Evolutionary conservation across 2,329 filamentous ascomycete species (phyloP), one percentile per base, ranked within the genome.

Genomic region (Aaosphaeria pasadenensis): DNA sequence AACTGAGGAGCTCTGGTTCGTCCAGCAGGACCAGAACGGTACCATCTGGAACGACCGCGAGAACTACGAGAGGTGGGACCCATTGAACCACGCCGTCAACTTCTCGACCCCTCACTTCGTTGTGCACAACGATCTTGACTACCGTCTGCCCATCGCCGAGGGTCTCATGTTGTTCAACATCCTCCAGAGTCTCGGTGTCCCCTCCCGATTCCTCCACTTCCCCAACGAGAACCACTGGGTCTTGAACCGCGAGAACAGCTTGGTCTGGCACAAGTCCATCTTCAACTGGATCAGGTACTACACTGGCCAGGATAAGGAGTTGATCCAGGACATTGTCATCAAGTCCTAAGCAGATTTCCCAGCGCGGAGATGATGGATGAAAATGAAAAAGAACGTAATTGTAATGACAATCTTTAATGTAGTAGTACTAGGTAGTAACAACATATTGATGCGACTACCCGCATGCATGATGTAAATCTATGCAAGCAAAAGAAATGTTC

Each of bases 31-130:
- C 49, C 62, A 71, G 46, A 69, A 69, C 42, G 70, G 69, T 45
- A 69, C 62, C 4, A 57, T 66, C 42, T 72, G 69, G 69, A 54
- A 64, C 35, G 57, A 71, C 31, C 58, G 63, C 42, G 72, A 76
- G 46, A 73, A 76, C 44, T 85, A 81, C 77, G 72, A 74, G 38
- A 64, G 72, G 30, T 85, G 79, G 77, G 81, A 85, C 55, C 83
- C 83, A 0, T 74, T 77, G n/a, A 69, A 72, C 4, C 74, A 79
- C 54, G 75, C 80, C 0, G 72, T 77, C 28, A 80, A 92, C 59
- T 96, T 91, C 88, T 76, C 81, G 4, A 96, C 91, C 0, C 92
- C 94, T 0, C 85, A 94, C 71, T 78, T 99, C 56, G 84, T 94
- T 52, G 89, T 97, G 46, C 92, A 97, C 70, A 94, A 89, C 89